Evolutionary conservation across 2,329 filamentous ascomycete genomes (phyloP).

Genomic region (Chaetomium globosum): DNA sequence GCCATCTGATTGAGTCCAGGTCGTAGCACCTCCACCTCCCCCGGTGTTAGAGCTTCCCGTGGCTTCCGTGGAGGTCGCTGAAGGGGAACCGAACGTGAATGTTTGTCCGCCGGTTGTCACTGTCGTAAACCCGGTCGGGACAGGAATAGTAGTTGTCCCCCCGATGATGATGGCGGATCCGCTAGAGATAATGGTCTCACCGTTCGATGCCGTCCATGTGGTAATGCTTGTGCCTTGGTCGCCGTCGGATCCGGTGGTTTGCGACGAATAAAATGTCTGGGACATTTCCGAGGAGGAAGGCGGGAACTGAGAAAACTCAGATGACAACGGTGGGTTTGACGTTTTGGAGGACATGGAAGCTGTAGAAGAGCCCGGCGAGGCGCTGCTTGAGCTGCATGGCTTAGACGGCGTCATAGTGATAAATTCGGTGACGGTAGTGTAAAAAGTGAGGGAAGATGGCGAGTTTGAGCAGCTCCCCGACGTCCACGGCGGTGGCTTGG

Average conservation of each 20-base stretch:
- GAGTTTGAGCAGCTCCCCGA: background rate
- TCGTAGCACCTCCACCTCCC: background rate
- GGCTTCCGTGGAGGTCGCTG: background rate
- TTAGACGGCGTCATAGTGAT: background rate
- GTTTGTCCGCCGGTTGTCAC: conserved; percentile 2
- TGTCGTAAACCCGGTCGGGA: background rate
- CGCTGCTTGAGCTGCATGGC: background rate
- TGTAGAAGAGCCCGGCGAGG: background rate
- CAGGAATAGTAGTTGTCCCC: background rate
- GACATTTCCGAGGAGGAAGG: background rate
- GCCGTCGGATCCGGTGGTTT: background rate
- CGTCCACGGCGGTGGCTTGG: background rate
- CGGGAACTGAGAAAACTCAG: background rate
- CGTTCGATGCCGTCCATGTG: background rate
- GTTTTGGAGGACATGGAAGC: too few relatives aligned
- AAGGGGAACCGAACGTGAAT: conserved; percentile 1
- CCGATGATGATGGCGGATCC: background rate
- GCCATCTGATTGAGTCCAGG: background rate
- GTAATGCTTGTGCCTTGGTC: background rate
- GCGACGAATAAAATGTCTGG: background rate
- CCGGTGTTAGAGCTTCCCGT: background rate
- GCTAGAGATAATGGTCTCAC: conserved; percentile 5
- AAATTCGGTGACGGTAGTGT: background rate
- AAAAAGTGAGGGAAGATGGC: background rate
- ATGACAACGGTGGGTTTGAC: background rate